These are phyloP conservation scores for Catharanthus roseus DNA, from an alignment of 257 asterid species.

Conservation along the genomic window DNA sequence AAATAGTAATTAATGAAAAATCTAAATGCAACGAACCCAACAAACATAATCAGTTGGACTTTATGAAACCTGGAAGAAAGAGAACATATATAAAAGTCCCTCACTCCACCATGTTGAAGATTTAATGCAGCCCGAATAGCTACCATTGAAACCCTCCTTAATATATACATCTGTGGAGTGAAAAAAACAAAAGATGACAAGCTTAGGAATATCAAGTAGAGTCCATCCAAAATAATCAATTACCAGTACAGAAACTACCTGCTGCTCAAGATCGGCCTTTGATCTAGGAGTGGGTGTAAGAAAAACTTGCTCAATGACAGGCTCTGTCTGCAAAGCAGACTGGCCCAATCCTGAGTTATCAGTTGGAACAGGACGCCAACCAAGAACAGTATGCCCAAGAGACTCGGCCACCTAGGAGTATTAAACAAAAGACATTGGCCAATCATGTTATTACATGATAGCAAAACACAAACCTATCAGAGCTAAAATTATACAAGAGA, in stretches of 20 bases:
- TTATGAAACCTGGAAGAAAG: constrained; percentile 81
- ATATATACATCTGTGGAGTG: constrained; percentile 71
- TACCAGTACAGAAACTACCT: constrained; percentile 40
- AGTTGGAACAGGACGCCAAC: constrained; percentile 92
- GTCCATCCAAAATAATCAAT: background rate
- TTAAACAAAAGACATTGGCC: constrained; percentile 2
- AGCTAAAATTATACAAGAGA: background rate
- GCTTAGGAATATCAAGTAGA: background rate
- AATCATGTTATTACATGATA: background rate
- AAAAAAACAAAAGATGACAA: constrained; percentile 5
- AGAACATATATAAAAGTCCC: constrained; percentile 92
- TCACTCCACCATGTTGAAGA: constrained; percentile 84
- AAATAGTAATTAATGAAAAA: constrained; percentile 9
- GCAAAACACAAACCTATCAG: background rate
- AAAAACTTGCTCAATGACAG: constrained; percentile 91
- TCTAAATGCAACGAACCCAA: background rate
- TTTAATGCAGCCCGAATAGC: constrained; percentile 96
- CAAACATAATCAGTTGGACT: background rate
- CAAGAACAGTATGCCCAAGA: constrained; percentile 93
- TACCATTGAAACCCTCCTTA: constrained; percentile 97
- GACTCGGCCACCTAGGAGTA: constrained; percentile 84
- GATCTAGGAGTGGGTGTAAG: constrained; percentile 78
- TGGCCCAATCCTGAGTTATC: constrained; percentile 92
- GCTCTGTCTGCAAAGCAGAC: constrained; percentile 96
- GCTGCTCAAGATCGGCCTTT: constrained; percentile 84